Evolutionary conservation across 768 basidiomycete genomes (phyloP).

Genomic region (Trametes elegans): DNA sequence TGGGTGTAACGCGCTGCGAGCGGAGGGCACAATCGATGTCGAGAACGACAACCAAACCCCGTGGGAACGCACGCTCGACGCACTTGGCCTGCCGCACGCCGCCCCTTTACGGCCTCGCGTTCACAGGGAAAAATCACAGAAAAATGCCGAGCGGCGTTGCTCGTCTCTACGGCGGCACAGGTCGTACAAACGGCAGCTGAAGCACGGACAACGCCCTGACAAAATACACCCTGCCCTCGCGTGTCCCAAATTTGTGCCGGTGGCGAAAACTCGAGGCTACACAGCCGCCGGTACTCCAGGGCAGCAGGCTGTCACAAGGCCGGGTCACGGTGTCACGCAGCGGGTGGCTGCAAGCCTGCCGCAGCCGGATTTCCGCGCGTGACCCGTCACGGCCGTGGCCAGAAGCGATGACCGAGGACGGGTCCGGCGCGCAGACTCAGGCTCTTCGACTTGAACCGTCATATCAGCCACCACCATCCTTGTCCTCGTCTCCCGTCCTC

Average conservation of each 20-base stretch:
- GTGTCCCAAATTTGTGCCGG: constrained; percentile 19
- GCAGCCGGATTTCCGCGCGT: too few relatives aligned
- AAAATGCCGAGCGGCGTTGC: neutral
- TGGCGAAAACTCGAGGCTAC: constrained; percentile 18
- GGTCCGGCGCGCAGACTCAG: constrained; percentile 5
- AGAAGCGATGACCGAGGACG: neutral
- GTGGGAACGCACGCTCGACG: constrained; percentile 20
- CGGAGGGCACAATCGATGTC: constrained; percentile 25
- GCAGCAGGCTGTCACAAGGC: neutral
- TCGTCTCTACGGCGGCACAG: neutral
- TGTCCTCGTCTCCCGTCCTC: neutral
- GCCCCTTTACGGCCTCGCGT: neutral
- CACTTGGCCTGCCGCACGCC: constrained; percentile 14
- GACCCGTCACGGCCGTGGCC: constrained; percentile 1
- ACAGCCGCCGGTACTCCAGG: constrained; percentile 17
- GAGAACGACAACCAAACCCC: constrained; percentile 26
- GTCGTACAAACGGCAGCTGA: neutral
- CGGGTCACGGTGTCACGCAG: neutral
- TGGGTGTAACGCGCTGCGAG: constrained; percentile 27
- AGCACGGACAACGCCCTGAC: neutral
- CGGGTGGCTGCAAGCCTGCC: too few relatives aligned
- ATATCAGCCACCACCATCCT: constrained; percentile 11
- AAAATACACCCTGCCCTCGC: neutral
- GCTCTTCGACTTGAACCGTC: constrained; percentile 18
- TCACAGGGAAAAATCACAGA: neutral